Evolutionary conservation across 2,329 filamentous ascomycete genomes (phyloP).

Genomic region (Exophiala oligosperma): DNA sequence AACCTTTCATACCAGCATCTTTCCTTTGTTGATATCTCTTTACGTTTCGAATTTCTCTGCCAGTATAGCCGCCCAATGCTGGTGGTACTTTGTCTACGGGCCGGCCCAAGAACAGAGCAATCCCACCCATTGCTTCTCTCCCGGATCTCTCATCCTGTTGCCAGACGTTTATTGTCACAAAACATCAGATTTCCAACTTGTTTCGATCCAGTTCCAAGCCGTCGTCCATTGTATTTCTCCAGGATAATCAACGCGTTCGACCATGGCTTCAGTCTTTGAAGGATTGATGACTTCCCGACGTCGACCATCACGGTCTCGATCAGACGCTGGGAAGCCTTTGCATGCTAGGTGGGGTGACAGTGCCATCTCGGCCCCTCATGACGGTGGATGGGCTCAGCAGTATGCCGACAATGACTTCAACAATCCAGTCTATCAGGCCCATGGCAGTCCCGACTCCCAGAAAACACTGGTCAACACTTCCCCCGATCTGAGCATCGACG

Average conservation of each 20-base stretch:
- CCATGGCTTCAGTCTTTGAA: slow-evolving; percentile 22
- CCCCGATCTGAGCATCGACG: slow-evolving; percentile 11
- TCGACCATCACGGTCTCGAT: slow-evolving; percentile 18
- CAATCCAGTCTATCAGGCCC: slow-evolving; percentile 10
- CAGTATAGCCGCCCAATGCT: slow-evolving; percentile 1
- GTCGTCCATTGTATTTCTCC: background rate
- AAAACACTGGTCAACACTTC: slow-evolving; percentile 24
- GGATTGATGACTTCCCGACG: slow-evolving; percentile 17
- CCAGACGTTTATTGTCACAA: background rate
- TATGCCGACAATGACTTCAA: slow-evolving; percentile 15
- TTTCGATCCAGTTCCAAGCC: background rate
- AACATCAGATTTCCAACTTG: background rate
- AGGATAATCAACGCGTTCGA: background rate
- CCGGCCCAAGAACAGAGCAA: background rate
- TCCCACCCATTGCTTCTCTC: background rate
- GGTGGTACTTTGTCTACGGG: background rate
- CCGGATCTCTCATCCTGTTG: background rate
- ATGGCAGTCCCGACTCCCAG: slow-evolving; percentile 24
- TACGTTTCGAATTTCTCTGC: background rate
- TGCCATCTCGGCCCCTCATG: slow-evolving; percentile 41
- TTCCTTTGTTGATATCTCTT: background rate
- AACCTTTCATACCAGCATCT: background rate
- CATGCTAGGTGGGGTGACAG: slow-evolving; percentile 43
- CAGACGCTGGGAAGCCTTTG: slow-evolving; percentile 27
- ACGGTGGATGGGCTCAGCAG: slow-evolving; percentile 41